Evolutionary conservation across 495 filamentous ascomycete species (phyloP), one percentile per base, ranked within the genome.

Genomic region (Pyrenula massariospora): DNA sequence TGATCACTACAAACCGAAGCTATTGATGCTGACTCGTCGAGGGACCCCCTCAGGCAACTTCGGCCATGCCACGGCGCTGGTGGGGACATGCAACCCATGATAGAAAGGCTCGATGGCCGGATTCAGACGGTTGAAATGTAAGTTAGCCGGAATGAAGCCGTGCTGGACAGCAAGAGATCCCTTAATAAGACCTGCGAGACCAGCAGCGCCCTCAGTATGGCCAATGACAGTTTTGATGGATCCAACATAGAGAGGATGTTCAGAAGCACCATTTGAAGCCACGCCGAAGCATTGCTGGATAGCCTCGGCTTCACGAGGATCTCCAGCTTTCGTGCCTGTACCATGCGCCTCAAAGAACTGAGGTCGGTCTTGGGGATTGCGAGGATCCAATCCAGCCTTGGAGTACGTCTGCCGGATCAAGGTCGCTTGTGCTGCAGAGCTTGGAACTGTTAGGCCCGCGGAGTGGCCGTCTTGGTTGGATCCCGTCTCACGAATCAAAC

Each of bases 161-260:
- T 79, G 64, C 53, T 75, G 67, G 52, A 86, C 66, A 12, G 71
- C 65, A 12, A 77, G 58, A 1, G 71, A 63, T 0, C 75, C 58
- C 48, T 66, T 66, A 2, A 70, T 31, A 0, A 72, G 15, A 8
- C 62, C 60, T 12, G 68, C 68, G 0, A 74, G 53, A 2, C 65
- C 68, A 0, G 68, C 70, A 0, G 56, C 48, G 15, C 63, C 66
- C 54, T 83, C 80, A 0, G 73, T 77, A 58, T 83, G 80, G 15
- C 82, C 81, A 54, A 83, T 69, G 1, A 82, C 65, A 0, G 77
- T 81, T 60, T 85, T 84, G 52, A 84, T 52, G 50, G 50, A 52
- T 20, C 50, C 50, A 52, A 81, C 76, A 19, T 60, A 60, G 10
- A 70, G 50, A 5, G 63, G 12, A 8, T 57, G 58, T 5, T 50